Base-by-base conservation (phyloP, 371 early-diverging fungal species). In the Mortierella sp. region DNA sequence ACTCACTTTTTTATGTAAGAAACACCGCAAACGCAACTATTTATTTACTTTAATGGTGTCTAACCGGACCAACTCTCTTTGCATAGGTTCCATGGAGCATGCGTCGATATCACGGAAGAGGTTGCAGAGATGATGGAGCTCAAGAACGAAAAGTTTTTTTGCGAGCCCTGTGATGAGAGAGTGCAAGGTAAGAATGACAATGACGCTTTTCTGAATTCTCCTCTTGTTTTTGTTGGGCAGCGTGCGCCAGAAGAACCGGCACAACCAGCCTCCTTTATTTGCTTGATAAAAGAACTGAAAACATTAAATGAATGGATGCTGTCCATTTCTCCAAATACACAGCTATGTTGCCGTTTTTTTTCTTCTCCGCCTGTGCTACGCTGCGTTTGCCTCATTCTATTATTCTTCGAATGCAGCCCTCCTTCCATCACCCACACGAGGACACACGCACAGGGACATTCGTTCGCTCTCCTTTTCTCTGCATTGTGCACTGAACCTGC, bases 51-150 rank as follows among this genome's bases (percentile, higher is more conserved):
- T 28, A 34, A 19, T 13, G 10, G 48, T 37, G 14, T 34, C 34
- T 71, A 71, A 43, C 57, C 44, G 40, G 24, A 37, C 54, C n/a
- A 51, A 54, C 54, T 28, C 31, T 16, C 34, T 34, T 64, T 40
- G 40, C 24, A 31, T 82, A 95, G 95, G 95, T 96, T 92, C 79
- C 96, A 96, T 80, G 94, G 94, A 59, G 83, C 89, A 13, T 96
- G 96, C 74, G 92, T 96, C 24, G 88, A 90, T 43, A 85, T 96
- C 55, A 91, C 93, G 57, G 91, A 93, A 43, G 92, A 93, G 74
- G 83, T 86, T 61, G 93, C 90, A 5, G 89, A 92, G 72, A 86
- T 91, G 76, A 87, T 95, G 72, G 91, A 88, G 71, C 91, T 86
- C 28, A 86, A 82, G 72, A 82, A 82, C 28, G 82, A 81, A 77